Conservation (phyloP, 768 basidiomycete species). For the Pisolithus microcarpus region DNA sequence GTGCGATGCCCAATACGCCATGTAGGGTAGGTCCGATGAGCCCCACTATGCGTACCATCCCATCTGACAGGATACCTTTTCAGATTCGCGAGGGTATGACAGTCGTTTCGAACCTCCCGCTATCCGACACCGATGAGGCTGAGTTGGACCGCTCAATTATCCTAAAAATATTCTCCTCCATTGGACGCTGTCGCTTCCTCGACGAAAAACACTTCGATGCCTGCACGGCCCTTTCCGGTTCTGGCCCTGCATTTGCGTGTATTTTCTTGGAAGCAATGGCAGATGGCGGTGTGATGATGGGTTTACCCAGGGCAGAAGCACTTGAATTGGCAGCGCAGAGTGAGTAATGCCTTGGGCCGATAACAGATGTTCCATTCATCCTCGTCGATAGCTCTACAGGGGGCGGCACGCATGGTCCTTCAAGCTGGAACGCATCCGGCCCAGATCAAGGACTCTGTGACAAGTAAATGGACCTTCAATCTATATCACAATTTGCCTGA, state of each 20-base stretch:
- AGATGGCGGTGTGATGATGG: constrained; percentile 99
- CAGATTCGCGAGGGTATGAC: constrained; percentile 99
- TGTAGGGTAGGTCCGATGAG: constrained; percentile 58
- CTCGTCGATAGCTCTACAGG: constrained; percentile 69
- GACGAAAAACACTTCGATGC: constrained; percentile 99
- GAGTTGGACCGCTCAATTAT: constrained; percentile 67
- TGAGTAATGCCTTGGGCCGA: constrained; percentile 31
- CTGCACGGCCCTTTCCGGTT: constrained; percentile 92
- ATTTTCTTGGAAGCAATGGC: constrained; percentile 98
- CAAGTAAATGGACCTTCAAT: constrained; percentile 52
- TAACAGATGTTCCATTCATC: neutral
- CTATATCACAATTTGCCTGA: neutral
- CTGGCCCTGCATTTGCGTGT: constrained; percentile 95
- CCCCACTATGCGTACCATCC: no score
- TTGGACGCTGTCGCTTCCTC: constrained; percentile 91
- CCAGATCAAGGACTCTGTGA: constrained; percentile 94
- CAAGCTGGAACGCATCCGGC: constrained; percentile 89
- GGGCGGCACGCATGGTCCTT: constrained; percentile 91
- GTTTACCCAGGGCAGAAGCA: constrained; percentile 87
- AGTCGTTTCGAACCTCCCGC: constrained; percentile 68
- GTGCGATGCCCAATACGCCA: constrained; percentile 98
- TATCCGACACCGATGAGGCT: constrained; percentile 28
- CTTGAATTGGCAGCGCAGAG: constrained; percentile 94
- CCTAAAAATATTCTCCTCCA: constrained; percentile 92
- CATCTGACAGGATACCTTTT: neutral